Base-by-base conservation (phyloP, 208 protist genomes). In the Wallacemonas sp. region DNA sequence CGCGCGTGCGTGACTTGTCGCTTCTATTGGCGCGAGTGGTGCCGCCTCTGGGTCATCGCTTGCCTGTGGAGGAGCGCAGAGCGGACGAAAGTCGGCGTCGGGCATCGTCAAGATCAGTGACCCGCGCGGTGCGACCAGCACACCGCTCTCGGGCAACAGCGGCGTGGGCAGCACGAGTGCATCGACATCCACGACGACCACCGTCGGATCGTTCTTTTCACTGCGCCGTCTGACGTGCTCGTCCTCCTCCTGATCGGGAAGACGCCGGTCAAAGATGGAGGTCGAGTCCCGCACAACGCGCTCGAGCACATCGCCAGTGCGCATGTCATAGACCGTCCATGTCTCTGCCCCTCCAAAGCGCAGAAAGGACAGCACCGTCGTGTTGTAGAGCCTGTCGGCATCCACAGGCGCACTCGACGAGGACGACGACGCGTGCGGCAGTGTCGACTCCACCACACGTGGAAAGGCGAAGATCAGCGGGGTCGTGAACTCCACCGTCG, bases 31-130 rank as follows among this genome's bases (percentile, higher is more conserved):
- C n/a, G n/a, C n/a, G n/a, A n/a, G n/a, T n/a, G n/a, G n/a, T n/a
- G n/a, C n/a, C n/a, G n/a, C n/a, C 11, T 0, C 5, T 49, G 44
- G 10, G 11, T 49, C 1, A 0, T 49, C 44, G 0, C n/a, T 23
- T 16, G 10, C 25, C 0, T 41, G 12, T 5, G 3, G 52, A 8
- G 52, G 32, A 4, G 31, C 32, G n/a, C 52, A 59, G 18, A 59
- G 32, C 12, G n/a, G 16, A 18, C 52, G 57, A 32, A 75, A 79
- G 39, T 41, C 39, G 0, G 75, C 57, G 10, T 71, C 48, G 12
- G 74, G 74, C 45, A 70, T 79, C 1, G 74, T 48, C 69, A 79
- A 68, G 18, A 10, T 46, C 42, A 79, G 31, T 18, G 39, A 39
- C 31, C 52, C 52, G 32, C 52, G 52, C 32, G 52, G 29, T 18